phyloP scores from a whole-genome alignment of 2,329 filamentous ascomycete genomes.

The Alternaria angustiovoidea region DNA sequence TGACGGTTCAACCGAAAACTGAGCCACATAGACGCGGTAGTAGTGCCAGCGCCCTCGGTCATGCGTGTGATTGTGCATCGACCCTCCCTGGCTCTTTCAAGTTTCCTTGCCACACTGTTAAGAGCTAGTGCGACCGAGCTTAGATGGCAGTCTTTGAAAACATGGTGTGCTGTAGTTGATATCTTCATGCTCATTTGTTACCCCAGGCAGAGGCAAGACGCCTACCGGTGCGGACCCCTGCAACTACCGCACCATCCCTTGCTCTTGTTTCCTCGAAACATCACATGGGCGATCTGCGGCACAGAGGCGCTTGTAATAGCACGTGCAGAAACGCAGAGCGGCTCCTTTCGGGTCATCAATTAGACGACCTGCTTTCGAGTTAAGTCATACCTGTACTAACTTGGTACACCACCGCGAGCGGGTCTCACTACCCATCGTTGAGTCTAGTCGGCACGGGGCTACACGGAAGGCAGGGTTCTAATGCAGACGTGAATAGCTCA shows the following conservation, averaged over 20 bases:
- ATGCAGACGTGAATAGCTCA: slow-evolving; percentile 28
- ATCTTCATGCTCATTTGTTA: slow-evolving; percentile 32
- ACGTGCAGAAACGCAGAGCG: slow-evolving; percentile 43
- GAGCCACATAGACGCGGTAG: slow-evolving; percentile 15
- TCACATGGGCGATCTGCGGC: slow-evolving; percentile 32
- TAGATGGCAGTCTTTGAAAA: slow-evolving; percentile 13
- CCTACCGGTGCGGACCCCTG: slow-evolving; percentile 26
- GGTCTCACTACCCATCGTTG: slow-evolving; percentile 6
- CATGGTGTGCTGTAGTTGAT: slow-evolving; percentile 14
- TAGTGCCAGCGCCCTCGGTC: neutral
- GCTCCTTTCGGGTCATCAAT: slow-evolving; percentile 29
- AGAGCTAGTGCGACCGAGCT: slow-evolving; percentile 1
- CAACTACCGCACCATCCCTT: slow-evolving; percentile 17
- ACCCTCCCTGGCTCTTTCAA: neutral
- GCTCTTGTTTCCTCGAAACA: slow-evolving; percentile 21
- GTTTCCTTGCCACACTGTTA: neutral
- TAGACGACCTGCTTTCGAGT: slow-evolving; percentile 1
- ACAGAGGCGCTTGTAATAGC: slow-evolving; percentile 35
- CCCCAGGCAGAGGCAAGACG: slow-evolving; percentile 30
- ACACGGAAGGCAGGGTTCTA: slow-evolving; percentile 21
- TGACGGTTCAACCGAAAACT: slow-evolving; percentile 22
- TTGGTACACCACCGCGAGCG: slow-evolving; percentile 4
- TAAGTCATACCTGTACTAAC: neutral
- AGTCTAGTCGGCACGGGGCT: slow-evolving; percentile 17
- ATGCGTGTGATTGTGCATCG: slow-evolving; percentile 4